Evolutionary conservation across 257 asterid genomes (phyloP).

Genomic region (Penstemon barbatus): DNA sequence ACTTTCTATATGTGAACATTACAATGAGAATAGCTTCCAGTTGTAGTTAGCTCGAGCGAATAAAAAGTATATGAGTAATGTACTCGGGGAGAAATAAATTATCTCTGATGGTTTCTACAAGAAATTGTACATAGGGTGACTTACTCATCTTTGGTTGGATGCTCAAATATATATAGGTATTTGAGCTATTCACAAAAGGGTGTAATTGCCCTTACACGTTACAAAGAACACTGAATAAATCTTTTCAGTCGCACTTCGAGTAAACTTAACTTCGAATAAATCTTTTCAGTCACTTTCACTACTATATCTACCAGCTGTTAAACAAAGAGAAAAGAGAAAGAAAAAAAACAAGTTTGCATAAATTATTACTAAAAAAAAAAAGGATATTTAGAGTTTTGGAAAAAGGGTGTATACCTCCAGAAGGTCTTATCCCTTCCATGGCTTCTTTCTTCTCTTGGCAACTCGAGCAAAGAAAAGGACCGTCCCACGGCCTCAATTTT

Average conservation of each 20-base stretch:
- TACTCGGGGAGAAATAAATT: slow-evolving; percentile 38
- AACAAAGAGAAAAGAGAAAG: slow-evolving; percentile 23
- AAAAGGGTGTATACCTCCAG: slow-evolving; percentile 58
- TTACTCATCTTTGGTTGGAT: slow-evolving; percentile 33
- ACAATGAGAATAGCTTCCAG: slow-evolving; percentile 35
- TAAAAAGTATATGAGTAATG: slow-evolving; percentile 36
- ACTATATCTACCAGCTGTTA: slow-evolving; percentile 64
- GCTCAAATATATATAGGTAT: slow-evolving; percentile 35
- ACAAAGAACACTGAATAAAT: slow-evolving; percentile 26
- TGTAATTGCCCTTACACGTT: slow-evolving; percentile 34
- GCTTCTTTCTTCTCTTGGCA: slow-evolving; percentile 97
- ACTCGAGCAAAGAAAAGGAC: slow-evolving; percentile 91
- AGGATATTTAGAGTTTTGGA: no score
- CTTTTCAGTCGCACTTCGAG: slow-evolving; percentile 33
- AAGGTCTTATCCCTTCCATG: slow-evolving; percentile 89
- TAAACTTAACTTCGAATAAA: no score
- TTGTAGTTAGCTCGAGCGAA: slow-evolving; percentile 37
- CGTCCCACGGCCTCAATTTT: slow-evolving; percentile 93
- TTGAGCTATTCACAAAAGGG: slow-evolving; percentile 55
- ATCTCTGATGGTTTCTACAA: slow-evolving; percentile 37
- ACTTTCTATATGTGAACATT: slow-evolving; percentile 37
- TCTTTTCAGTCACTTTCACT: slow-evolving; percentile 69
- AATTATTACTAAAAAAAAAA: no score
- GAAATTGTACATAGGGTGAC: slow-evolving; percentile 39
- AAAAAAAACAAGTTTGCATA: slow-evolving; percentile 2